Conservation (phyloP, 257 asterid species). For the Nicotiana benthamiana region DNA sequence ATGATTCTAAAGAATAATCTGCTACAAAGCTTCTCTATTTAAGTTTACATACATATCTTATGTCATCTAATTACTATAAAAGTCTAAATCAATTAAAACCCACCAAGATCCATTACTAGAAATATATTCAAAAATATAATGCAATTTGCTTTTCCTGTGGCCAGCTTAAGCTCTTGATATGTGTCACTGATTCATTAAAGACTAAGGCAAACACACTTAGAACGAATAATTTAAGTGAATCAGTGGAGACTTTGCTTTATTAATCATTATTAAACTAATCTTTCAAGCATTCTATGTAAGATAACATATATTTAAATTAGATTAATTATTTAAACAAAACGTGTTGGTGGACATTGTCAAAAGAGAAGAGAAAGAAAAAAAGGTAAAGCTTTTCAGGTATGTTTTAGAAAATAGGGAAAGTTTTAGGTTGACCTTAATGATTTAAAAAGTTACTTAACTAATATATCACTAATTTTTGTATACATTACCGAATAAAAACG, state of each 20-base stretch:
- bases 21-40: too few species aligned
- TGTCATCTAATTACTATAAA: not conserved
- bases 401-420: not conserved
- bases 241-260: not conserved
- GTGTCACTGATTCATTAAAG: not conserved
- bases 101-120: not conserved
- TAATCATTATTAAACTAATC: not conserved
- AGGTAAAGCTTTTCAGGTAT: not conserved
- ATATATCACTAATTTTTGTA: not conserved
- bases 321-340: not conserved
- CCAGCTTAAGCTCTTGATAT: not conserved
- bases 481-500: too few species aligned
- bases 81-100: not conserved
- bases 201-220: not conserved
- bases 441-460: not conserved
- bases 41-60: too few species aligned
- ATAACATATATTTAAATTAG: not conserved
- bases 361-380: not conserved
- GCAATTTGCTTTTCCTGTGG: not conserved
- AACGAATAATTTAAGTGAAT: not conserved
- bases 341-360: not conserved
- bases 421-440: not conserved
- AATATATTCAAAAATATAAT: not conserved
- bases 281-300: not conserved
- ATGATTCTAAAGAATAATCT: too few species aligned